Percentiles rank a stretch among this genome's conserved stretches.
These are phyloP conservation scores for Boletellus ananiceps DNA, from an alignment of 768 basidiomycete species.

Conservation along the genomic window DNA sequence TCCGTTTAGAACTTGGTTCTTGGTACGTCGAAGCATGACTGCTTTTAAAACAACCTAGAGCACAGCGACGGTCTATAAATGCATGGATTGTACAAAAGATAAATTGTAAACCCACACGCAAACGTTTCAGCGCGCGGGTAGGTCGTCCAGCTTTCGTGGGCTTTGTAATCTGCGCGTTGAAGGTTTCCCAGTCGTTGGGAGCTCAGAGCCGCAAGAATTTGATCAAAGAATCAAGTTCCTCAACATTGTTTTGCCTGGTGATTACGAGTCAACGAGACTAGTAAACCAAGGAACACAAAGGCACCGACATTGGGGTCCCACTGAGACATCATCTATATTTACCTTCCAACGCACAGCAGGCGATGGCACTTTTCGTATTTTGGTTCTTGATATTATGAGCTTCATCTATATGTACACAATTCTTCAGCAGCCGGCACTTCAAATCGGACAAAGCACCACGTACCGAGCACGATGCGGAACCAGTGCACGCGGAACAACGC, in stretches of 20 bases:
- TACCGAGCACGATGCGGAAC: slow-evolving; percentile 84
- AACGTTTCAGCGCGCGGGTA: slow-evolving; percentile 70
- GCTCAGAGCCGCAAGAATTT: slow-evolving; percentile 85
- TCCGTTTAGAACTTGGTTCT: slow-evolving; percentile 69
- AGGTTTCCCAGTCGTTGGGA: slow-evolving; percentile 71
- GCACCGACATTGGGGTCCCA: slow-evolving; percentile 66
- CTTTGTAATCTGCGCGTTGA: slow-evolving; percentile 72
- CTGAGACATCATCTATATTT: slow-evolving; percentile 89
- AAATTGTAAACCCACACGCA: slow-evolving; percentile 50
- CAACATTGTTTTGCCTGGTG: slow-evolving; percentile 79
- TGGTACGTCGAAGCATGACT: slow-evolving; percentile 87
- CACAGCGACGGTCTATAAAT: neutral
- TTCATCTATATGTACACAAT: slow-evolving; percentile 54
- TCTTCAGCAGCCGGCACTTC: neutral
- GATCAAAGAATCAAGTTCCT: slow-evolving; percentile 85
- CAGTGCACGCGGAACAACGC: slow-evolving; percentile 77
- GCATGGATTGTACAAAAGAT: neutral
- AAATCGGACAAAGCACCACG: slow-evolving; percentile 3
- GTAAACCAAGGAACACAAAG: neutral
- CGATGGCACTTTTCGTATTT: slow-evolving; percentile 70
- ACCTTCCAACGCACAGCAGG: slow-evolving; percentile 70
- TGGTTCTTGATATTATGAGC: slow-evolving; percentile 93
- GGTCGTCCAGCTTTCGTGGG: slow-evolving; percentile 71
- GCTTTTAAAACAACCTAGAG: slow-evolving; percentile 70
- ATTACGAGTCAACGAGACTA: neutral